Conservation (phyloP, 2,329 filamentous ascomycete species). For the Microcera coccophila region DNA sequence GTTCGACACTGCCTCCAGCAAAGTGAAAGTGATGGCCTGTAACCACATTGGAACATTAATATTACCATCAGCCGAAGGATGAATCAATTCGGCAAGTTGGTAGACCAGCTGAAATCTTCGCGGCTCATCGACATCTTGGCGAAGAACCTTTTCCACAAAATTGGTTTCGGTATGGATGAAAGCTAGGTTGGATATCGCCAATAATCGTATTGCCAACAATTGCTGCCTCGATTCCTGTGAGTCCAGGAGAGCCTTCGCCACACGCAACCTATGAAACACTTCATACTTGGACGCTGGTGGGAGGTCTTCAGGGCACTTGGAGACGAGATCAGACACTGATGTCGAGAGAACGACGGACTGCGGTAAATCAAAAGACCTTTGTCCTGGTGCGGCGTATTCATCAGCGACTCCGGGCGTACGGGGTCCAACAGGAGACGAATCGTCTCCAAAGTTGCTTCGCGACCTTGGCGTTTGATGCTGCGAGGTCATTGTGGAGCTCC, state of each 20-base stretch:
- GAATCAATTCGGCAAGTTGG: slow-evolving; percentile 87
- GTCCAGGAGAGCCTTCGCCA: slow-evolving; percentile 72
- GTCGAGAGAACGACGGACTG: slow-evolving; percentile 50
- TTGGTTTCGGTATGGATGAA: slow-evolving; percentile 79
- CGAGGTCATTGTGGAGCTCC: slow-evolving; percentile 55
- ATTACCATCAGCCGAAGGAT: slow-evolving; percentile 70
- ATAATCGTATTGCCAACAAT: slow-evolving; percentile 73
- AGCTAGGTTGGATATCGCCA: slow-evolving; percentile 86
- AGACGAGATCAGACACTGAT: slow-evolving; percentile 55
- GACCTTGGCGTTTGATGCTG: slow-evolving; percentile 43
- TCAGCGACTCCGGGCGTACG: slow-evolving; percentile 39
- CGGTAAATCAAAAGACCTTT: slow-evolving; percentile 63
- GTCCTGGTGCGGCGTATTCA: slow-evolving; percentile 38
- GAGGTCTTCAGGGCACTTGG: slow-evolving; percentile 57
- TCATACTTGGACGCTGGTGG: slow-evolving; percentile 76
- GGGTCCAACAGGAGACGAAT: slow-evolving; percentile 48
- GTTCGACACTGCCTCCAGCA: slow-evolving; percentile 80
- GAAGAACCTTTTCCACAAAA: slow-evolving; percentile 83
- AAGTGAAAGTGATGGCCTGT: slow-evolving; percentile 75
- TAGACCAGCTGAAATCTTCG: slow-evolving; percentile 85
- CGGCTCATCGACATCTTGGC: slow-evolving; percentile 84
- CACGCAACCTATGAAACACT: slow-evolving; percentile 74
- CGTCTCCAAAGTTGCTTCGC: slow-evolving; percentile 33
- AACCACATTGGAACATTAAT: slow-evolving; percentile 67
- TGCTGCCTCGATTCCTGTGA: slow-evolving; percentile 66